Percentiles rank a stretch among this genome's conserved stretches.
Evolutionary conservation across 306 rosid species (phyloP).

Genomic region (Leucaena leucocephala): DNA sequence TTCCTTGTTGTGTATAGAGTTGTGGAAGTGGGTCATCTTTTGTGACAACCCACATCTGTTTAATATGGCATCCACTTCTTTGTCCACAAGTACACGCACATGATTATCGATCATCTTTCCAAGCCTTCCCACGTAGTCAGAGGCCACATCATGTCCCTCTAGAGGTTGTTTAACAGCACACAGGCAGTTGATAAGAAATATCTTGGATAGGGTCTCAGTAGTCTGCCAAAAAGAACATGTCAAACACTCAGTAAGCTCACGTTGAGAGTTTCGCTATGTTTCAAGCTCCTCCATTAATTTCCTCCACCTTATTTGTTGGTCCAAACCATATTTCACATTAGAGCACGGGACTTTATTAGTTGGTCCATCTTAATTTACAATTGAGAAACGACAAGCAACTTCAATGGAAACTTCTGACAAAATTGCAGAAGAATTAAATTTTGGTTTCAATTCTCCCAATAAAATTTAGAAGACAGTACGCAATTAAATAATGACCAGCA

Average conservation of each 20-base stretch:
- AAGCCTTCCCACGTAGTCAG: slow-evolving; percentile 76
- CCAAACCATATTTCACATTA: neutral
- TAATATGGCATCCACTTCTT: slow-evolving; percentile 76
- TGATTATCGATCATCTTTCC: slow-evolving; percentile 77
- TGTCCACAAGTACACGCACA: slow-evolving; percentile 67
- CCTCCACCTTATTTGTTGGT: slow-evolving; percentile 8
- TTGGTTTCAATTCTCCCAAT: slow-evolving; percentile 8
- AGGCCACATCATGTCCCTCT: slow-evolving; percentile 72
- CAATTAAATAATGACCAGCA: neutral
- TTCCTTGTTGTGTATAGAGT: slow-evolving; percentile 42
- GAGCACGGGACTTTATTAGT: slow-evolving; percentile 16
- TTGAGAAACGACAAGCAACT: neutral
- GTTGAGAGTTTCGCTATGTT: neutral
- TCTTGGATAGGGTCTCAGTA: slow-evolving; percentile 84
- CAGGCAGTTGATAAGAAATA: slow-evolving; percentile 89
- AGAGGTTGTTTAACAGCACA: slow-evolving; percentile 87
- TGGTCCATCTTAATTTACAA: slow-evolving; percentile 6
- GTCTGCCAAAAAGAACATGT: slow-evolving; percentile 60
- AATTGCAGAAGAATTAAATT: slow-evolving; percentile 11
- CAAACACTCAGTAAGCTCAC: slow-evolving; percentile 6
- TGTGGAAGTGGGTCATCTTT: slow-evolving; percentile 67
- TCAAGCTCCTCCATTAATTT: slow-evolving; percentile 23
- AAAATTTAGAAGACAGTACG: neutral
- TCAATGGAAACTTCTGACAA: neutral
- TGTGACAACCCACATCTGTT: slow-evolving; percentile 71